Evolutionary conservation across 371 early-diverging fungal genomes (phyloP), one percentile per base, ranked within the genome.

Genomic region (Capillidium heterosporum): DNA sequence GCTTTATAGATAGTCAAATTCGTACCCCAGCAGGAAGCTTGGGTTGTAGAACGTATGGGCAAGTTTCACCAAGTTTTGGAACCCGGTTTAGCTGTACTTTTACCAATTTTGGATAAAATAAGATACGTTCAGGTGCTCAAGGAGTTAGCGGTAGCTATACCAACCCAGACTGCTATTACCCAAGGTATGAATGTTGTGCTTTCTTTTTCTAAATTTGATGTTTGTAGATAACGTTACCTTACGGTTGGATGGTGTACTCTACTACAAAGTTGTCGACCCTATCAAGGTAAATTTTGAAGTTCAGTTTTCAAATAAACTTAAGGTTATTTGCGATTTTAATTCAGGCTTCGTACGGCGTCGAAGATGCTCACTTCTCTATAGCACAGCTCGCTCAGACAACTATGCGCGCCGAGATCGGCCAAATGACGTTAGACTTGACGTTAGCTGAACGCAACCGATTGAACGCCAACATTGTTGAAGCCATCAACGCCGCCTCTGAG

Each of bases 381-480:
- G 77, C 90, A 2, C 96, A 95, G 66, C 77, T 97, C 55, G 98
- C 98, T 26, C 95, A 95, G 67, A 97, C 98, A 0, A 93, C 96
- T 0, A 95, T 95, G 95, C 81, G 97, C 32, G 91, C 97, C 1
- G 97, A 97, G 64, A 95, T 95, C 63, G 97, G 97, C 29, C 93
- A 93, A 67, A 82, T 97, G 86, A 92, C 95, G 0, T 71, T 97
- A 58, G 98, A 97, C 67, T 77, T 87, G 15, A 97, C 95, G 1
- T 68, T 97, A 50, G 92, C 96, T 1, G 94, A 97, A 65, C 82
- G 96, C 60, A 84, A 90, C 29, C 78, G 84, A 49, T 71, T 97
- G 58, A 96, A 97, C 67, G 65, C 77, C 58, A 86, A 89, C 62
- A 97, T 97, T 66, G 95, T 95, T 24, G 76, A 89, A 31, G 89